Percentiles rank a stretch among this genome's conserved stretches.
phyloP scores from a whole-genome alignment of 805 yeast species.

The Soucietia sequanensis region DNA sequence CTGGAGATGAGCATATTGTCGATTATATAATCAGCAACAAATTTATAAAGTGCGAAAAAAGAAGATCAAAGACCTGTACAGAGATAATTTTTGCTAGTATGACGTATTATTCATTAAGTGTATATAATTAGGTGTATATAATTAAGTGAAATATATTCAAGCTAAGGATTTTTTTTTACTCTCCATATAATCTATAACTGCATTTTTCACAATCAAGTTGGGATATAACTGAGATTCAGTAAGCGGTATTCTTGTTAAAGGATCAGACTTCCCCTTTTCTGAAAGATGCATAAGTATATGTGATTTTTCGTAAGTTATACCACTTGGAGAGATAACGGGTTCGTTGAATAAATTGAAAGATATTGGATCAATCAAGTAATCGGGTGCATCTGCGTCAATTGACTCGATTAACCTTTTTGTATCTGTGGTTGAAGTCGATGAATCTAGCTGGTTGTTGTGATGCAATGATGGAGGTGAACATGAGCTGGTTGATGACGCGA shows the following conservation, averaged over 20 bases:
- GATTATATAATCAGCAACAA: too few relatives aligned
- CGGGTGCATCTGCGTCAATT: slow-evolving; percentile 29
- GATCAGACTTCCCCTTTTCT: slow-evolving; percentile 34
- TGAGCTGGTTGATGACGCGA: neutral
- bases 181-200: slow-evolving; percentile 30
- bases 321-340: slow-evolving; percentile 37
- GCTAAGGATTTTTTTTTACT: too few relatives aligned
- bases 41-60: too few relatives aligned
- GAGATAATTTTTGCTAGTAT: too few relatives aligned
- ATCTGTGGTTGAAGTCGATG: neutral
- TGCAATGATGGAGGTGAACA: too few relatives aligned
- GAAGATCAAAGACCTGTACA: too few relatives aligned
- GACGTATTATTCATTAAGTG: too few relatives aligned
- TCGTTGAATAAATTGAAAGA: slow-evolving; percentile 35
- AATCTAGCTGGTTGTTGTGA: too few relatives aligned
- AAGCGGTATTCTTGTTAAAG: slow-evolving; percentile 38
- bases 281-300: slow-evolving; percentile 34
- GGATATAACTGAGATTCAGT: slow-evolving; percentile 35
- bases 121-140: too few relatives aligned
- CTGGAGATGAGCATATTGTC: neutral
- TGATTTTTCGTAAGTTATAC: slow-evolving; percentile 34
- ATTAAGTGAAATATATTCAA: too few relatives aligned
- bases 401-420: too few relatives aligned
- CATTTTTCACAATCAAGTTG: slow-evolving; percentile 37
- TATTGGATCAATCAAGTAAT: slow-evolving; percentile 37